Base-by-base conservation (phyloP, 2,329 filamentous ascomycete species). In the Orbilia oligospora region DNA sequence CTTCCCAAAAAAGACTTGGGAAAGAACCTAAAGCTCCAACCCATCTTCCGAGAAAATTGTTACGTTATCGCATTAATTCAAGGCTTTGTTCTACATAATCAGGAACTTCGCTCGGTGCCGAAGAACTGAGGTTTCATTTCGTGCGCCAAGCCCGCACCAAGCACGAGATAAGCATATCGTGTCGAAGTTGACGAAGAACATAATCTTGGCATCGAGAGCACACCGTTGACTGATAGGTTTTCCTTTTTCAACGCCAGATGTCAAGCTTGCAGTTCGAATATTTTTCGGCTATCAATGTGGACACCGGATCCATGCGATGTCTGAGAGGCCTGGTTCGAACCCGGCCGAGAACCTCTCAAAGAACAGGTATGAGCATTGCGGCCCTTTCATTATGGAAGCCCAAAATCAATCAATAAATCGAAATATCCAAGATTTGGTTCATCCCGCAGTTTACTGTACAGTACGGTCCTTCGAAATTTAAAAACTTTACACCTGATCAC, bases 101-200 rank as follows among this genome's bases (percentile, higher is more conserved):
- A 46, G 41, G 33, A 41, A 24, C 36, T 14, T 41, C 18, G 55
- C 18, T 24, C 33, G 18, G 10, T 33, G 18, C 55, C 55, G 18
- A 61, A 61, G 12, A 44, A 61, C 22, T 36, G 27, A 44, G n/a
- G 55, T 61, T 61, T 61, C 55, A 24, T 56, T 61, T 36, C n/a
- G 30, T 9, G 18, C 20, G 55, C 55, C 36, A 61, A 61, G 55
- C 10, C 20, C 36, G 55, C 53, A 49, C 27, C 53, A 18, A 56
- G 53, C 53, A 9, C 30, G 24, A 36, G 66, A 69, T 69, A 69
- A 61, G 66, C 33, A 69, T 38, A 51, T 66, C 63, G 24, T 33
- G 18, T 68, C 65, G 30, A 38, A 33, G 9, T 33, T 8, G 33
- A 38, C 10, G 10, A 51, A 44, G 10, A 44, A 18, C 38, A 36